Evolutionary conservation across 2,329 filamentous ascomycete species (phyloP), one percentile per base, ranked within the genome.

Genomic region (Rutstroemia sp.): DNA sequence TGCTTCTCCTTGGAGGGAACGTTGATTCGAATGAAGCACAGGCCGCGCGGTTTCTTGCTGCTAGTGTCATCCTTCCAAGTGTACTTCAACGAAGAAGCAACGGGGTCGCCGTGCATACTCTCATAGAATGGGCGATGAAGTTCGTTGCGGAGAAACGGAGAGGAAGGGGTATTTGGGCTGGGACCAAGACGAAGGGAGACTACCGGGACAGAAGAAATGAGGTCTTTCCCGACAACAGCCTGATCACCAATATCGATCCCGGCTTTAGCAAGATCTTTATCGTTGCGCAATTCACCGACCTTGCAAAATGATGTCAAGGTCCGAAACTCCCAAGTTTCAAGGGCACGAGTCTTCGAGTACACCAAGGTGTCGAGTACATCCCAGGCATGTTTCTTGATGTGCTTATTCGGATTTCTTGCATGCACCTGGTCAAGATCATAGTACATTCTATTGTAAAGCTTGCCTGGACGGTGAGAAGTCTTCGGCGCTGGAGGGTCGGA

Each of bases 151-250:
- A 45, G 21, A 12, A 10, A 34, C 6, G 39, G 39, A 5, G 39
- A 42, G 5, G 16, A n/a, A n/a, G 39, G 23, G 12, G 39, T 27
- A 5, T 2, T 12, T 14, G 12, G 52, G 27, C 2, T 52, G 12
- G 58, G 57, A 9, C 67, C 66, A n/a, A 69, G 60, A 25, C 65
- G 62, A n/a, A 69, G 34, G 23, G 61, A 68, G 5, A 59, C 65
- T 41, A 69, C 51, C 0, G 67, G 66, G 8, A 68, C 27, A 19
- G 66, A 61, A 45, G 56, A 61, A 34, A 65, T 45, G 8, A 65
- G 27, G 30, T 65, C 63, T 8, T 64, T 56, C 1, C 51, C 60
- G 3, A 64, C 61, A 5, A 64, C 21, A 16, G 57, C 56, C 25
- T 60, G 60, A 23, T 65, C 56, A 12, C 53, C 57, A 12, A 64